Percentiles rank a stretch among this genome's conserved stretches.
Evolutionary conservation across 805 yeast genomes (phyloP).

Genomic region (Zygotorulaspora chibaensis): DNA sequence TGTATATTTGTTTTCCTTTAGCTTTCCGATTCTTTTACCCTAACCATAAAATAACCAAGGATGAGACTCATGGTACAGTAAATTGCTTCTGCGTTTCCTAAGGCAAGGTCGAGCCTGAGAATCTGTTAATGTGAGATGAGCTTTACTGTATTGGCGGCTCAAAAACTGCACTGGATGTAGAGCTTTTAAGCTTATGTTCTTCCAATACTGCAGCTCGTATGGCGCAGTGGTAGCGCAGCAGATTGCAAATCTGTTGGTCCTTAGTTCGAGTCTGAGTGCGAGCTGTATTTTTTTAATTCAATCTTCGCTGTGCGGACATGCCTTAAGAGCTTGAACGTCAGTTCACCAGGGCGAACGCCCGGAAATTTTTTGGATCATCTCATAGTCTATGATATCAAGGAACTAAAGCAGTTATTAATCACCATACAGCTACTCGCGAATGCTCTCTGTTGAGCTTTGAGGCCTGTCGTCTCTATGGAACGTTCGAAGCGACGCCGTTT

Average conservation of each 20-base stretch:
- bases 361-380: background rate
- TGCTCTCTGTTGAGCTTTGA: too few relatives aligned
- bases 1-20: background rate
- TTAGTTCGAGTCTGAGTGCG: conserved; percentile 93
- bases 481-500: conserved; percentile 2
- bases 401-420: background rate
- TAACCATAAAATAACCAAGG: too few relatives aligned
- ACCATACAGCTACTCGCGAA: background rate
- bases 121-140: too few relatives aligned
- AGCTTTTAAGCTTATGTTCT: background rate
- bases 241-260: conserved; percentile 99
- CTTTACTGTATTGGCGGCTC: too few relatives aligned
- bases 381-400: background rate
- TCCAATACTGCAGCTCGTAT: conserved; percentile 46
- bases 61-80: too few relatives aligned
- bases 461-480: background rate
- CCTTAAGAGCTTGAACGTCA: too few relatives aligned
- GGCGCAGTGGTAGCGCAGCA: conserved; percentile 99
- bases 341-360: too few relatives aligned
- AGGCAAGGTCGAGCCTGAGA: too few relatives aligned
- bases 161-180: too few relatives aligned
- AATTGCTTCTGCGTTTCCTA: too few relatives aligned
- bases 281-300: conserved; percentile 50
- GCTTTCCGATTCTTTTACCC: too few relatives aligned
- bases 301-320: too few relatives aligned